Evolutionary conservation across 2,329 filamentous ascomycete species (phyloP).

Genomic region (Fusarium equiseti): DNA sequence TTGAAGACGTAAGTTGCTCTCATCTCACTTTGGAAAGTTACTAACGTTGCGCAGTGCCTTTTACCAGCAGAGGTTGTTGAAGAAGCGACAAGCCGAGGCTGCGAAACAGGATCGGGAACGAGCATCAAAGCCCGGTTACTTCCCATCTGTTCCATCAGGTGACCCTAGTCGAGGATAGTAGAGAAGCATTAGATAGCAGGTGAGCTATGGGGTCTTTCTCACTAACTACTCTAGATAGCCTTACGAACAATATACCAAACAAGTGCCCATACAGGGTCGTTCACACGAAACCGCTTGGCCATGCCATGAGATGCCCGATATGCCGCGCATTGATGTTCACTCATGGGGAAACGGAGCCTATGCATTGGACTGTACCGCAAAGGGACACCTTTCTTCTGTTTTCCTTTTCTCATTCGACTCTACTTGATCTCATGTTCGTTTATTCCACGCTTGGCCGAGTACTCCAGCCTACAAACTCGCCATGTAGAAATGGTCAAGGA

Average conservation of each 20-base stretch:
- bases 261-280: no score
- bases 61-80: constrained; percentile 85
- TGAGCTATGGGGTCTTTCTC: not conserved
- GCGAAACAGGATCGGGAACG: constrained; percentile 86
- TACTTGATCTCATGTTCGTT: no score
- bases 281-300: no score
- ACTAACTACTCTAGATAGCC: not conserved
- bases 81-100: constrained; percentile 64
- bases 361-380: not conserved
- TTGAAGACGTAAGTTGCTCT: constrained; percentile 74
- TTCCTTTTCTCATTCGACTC: not conserved
- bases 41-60: constrained; percentile 70
- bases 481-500: not conserved
- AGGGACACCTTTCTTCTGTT: not conserved
- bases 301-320: no score
- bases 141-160: constrained; percentile 85
- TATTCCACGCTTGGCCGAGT: not conserved
- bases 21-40: not conserved
- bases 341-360: not conserved
- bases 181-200: not conserved
- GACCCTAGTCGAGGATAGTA: constrained; percentile 53
- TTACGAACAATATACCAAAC: not conserved
- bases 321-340: not conserved
- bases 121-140: constrained; percentile 80
- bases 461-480: not conserved